Base-by-base conservation (phyloP, 2,329 filamentous ascomycete genomes). In the Pseudogymnoascus sp. region DNA sequence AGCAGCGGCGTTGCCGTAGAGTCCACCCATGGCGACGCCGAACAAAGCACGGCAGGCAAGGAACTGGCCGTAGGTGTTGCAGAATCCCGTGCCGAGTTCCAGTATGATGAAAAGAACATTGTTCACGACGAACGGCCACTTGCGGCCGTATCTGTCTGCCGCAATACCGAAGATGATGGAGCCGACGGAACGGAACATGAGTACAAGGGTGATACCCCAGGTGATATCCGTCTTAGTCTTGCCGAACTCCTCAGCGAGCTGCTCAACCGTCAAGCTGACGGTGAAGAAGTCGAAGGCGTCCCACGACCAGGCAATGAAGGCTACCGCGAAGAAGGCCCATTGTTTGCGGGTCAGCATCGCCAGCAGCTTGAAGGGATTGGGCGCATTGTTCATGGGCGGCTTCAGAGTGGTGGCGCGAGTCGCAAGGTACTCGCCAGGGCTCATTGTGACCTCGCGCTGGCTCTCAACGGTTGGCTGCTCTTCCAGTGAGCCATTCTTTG, bases 251-350 rank as follows among this genome's bases (percentile, higher is more conserved):
- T 79, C 74, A 4, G 83, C 82, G 23, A 92, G 78, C 75, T 91
- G 91, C 67, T 82, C 82, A 3, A 89, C 90, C 73, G 92, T 89
- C 66, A 93, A 90, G 4, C 86, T 89, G 7, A 93, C 80, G 25
- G 90, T 88, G 74, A 92, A 89, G 72, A 92, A 93, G 74, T 92
- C 90, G 72, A 92, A 93, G 3, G 90, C 89, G 72, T 93, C 90
- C 62, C 89, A 89, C 1, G 84, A 89, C 90, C 90, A 93, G 14
- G 89, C 86, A 35, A 82, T 74, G 71, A 92, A 85, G 2, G 89
- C 90, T 9, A 91, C 87, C 0, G 89, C 66, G 76, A 93, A 86
- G 77, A 90, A 92, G 14, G 89, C 70, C 89, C 90, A 93, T 71
- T 89, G 85, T 64, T 80, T 83, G 23, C 78, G 77, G 2, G 79